A percentile compares a stretch with the other conserved stretches of the same genome.
phyloP scores from a whole-genome alignment of 768 basidiomycete species.

The Daedalea quercina region DNA sequence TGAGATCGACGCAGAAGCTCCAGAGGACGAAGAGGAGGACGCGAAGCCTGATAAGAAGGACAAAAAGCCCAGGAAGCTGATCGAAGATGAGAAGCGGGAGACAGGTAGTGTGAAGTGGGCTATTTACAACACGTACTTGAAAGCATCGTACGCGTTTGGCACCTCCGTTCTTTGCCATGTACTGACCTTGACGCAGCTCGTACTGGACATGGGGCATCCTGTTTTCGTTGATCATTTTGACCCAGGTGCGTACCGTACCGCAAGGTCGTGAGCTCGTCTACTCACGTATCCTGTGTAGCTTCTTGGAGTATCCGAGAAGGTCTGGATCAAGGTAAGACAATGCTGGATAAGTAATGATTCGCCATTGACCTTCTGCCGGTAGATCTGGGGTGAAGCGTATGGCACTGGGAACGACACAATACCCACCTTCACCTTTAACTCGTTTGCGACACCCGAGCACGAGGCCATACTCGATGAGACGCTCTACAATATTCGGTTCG shows the following conservation, averaged over 20 bases:
- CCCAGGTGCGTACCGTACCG: slow-evolving; percentile 17
- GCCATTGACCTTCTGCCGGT: neutral
- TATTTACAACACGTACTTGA: slow-evolving; percentile 55
- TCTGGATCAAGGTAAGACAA: slow-evolving; percentile 63
- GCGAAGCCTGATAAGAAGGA: slow-evolving; percentile 23
- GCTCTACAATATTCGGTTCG: slow-evolving; percentile 18
- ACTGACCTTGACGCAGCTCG: slow-evolving; percentile 33
- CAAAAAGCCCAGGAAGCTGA: slow-evolving; percentile 66
- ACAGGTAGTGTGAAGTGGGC: slow-evolving; percentile 78
- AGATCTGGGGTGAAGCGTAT: slow-evolving; percentile 70
- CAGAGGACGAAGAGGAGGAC: slow-evolving; percentile 19
- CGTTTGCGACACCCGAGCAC: slow-evolving; percentile 19
- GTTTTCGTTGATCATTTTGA: slow-evolving; percentile 38
- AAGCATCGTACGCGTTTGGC: slow-evolving; percentile 52
- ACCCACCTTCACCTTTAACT: slow-evolving; percentile 11
- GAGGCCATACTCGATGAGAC: slow-evolving; percentile 18
- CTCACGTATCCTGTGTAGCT: slow-evolving; percentile 25
- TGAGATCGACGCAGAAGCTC: slow-evolving; percentile 21
- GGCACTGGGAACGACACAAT: slow-evolving; percentile 9
- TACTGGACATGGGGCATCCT: slow-evolving; percentile 64
- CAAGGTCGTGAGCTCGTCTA: neutral
- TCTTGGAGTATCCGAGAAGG: slow-evolving; percentile 51
- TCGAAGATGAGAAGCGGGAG: slow-evolving; percentile 80
- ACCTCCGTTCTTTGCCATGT: neutral
- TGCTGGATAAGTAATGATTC: neutral